Evolutionary conservation across 164 flowering plant genomes (phyloP), one percentile per base, ranked within the genome.

Genomic region (Nelumbo lutea): DNA sequence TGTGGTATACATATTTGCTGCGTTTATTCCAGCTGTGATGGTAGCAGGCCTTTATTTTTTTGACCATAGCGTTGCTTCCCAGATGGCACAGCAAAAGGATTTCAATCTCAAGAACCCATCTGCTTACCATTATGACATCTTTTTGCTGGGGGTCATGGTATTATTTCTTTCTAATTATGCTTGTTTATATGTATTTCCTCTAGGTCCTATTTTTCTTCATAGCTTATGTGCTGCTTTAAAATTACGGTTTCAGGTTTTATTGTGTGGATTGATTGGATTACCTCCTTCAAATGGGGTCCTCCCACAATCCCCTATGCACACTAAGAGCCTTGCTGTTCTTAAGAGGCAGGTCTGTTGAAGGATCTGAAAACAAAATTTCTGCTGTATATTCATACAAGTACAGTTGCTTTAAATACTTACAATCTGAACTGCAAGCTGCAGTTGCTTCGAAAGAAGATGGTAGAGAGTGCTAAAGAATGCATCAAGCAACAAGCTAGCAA

Each of bases 231-330:
- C 58, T 14, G 48, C 9, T 11, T 55, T 48, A 11, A 72, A 72
- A 59, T 71, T 15, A 47, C 45, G 15, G 45, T 70, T 68, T 47
- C 68, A 85, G 85, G 85, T 84, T 63, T 72, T 85, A 73, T 47
- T 85, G 13, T 85, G 85, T 66, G 86, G 86, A 43, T 64, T 85
- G 72, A 39, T 85, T 45, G 88, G 88, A 42, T 70, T 85, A 38
- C 86, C 85, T 70, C 88, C 86, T 57, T 68, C 83, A 47, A 85
- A 85, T 68, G 86, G 88, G 11, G 88, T 85, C 39, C 80, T 85
- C 51, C 88, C 88, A 61, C 88, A 85, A 58, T 81, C 88, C 59
- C 88, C 88, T 41, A 85, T 83, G 88, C 88, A 85, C 77, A 81
- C 88, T 2, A 85, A 81, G 73, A 85, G 86, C 71, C 82, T 85